A percentile compares a stretch with the other conserved stretches of the same genome.
Evolutionary conservation across 257 asterid species (phyloP).

Genomic region (Leptodermis oblonga): DNA sequence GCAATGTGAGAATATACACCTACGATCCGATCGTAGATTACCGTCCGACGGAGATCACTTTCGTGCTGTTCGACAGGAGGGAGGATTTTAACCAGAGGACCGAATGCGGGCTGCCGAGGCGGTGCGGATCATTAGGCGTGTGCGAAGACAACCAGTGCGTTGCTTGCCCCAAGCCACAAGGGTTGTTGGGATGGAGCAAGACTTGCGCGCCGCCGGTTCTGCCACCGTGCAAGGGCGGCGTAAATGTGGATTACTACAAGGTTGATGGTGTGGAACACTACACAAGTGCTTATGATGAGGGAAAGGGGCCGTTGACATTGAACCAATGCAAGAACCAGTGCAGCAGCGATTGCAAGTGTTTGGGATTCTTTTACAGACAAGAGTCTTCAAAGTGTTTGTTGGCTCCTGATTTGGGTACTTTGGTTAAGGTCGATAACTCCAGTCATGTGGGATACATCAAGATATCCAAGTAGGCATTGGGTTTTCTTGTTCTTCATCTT

Average conservation of each 20-base stretch:
- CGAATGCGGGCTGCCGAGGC: conserved; percentile 28
- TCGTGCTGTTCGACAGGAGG: conserved; percentile 21
- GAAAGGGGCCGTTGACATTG: conserved; percentile 31
- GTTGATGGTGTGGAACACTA: conserved; percentile 31
- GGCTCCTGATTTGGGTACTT: conserved; percentile 31
- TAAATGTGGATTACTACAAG: conserved; percentile 31
- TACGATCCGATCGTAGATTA: conserved; percentile 34
- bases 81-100: conserved; percentile 11
- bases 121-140: conserved; percentile 43
- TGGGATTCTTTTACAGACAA: conserved; percentile 33
- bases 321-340: conserved; percentile 30
- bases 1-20: conserved; percentile 38
- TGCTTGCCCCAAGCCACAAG: conserved; percentile 38
- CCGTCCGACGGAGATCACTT: conserved; percentile 36
- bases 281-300: conserved; percentile 35
- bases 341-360: conserved; percentile 29
- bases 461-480: conserved; percentile 17
- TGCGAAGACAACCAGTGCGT: conserved; percentile 44
- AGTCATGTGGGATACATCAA: conserved; percentile 32
- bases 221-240: conserved; percentile 30
- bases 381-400: conserved; percentile 32
- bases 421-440: conserved; percentile 22
- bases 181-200: conserved; percentile 44
- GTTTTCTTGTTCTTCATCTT: no score
- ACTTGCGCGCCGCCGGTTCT: conserved; percentile 29